Evolutionary conservation across 2,329 filamentous ascomycete genomes (phyloP), one percentile per base, ranked within the genome.

Genomic region (Neopestalotiopsis clavispora): DNA sequence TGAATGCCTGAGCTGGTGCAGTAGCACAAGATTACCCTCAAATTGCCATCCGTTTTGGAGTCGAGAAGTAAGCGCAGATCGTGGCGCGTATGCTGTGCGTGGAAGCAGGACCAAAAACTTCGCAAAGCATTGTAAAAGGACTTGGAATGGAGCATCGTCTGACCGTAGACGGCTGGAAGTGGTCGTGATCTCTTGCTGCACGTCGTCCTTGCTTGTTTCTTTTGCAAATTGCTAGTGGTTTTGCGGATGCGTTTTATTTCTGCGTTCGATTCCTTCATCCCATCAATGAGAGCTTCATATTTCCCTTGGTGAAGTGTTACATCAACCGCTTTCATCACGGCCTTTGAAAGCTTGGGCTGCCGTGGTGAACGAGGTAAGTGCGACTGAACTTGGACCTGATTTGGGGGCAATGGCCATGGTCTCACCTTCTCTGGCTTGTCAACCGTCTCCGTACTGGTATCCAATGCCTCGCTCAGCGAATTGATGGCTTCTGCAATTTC

Each of bases 241-340:
- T 71, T 71, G 14, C 69, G 62, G 32, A 71, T 64, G 61, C 69
- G 62, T 52, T 71, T 72, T 38, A 72, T 56, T 12, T 71, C 71
- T 23, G 69, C 45, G 40, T 68, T 69, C 4, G 68, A 61, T 32
- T 69, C 71, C 28, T 67, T 72, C 13, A 72, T 52, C 1, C 66
- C 62, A 7, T 66, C 60, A 5, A 72, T 63, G 13, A 34, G 13
- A 28, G 57, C 67, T 12, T 68, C 60, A 49, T 67, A 49, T 52
- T 70, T 72, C 38, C 32, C 69, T 23, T 38, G 30, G 57, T 59
- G 23, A 12, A 59, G 17, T 10, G 30, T 59, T 4, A 59, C 14
- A 14, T 59, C 57, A 2, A 59, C 23, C 1, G 57, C 57, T 59
- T 59, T 30, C 30, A 30, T 30, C 10, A 59, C 23, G 13, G 23